Conservation (phyloP, 108 stramenopile species). For the Aurantiochytrium sp. region DNA sequence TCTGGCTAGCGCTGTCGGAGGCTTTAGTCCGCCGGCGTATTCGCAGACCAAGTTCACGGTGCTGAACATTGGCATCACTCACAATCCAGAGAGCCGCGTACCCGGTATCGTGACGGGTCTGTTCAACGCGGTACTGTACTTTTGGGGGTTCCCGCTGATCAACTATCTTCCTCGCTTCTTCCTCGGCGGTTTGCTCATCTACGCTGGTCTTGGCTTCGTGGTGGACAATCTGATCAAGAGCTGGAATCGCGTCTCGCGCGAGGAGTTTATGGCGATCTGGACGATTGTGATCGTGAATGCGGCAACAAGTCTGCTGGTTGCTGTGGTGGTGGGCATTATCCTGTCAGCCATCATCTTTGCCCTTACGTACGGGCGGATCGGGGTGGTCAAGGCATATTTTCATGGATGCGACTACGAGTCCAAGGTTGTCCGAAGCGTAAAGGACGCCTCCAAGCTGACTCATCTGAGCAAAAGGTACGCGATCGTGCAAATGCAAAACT, state of each 20-base stretch:
- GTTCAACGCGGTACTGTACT: background rate
- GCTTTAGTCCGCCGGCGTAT: background rate
- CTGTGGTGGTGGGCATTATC: background rate
- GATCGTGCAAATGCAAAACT: background rate
- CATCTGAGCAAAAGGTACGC: background rate
- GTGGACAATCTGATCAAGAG: background rate
- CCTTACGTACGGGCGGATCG: background rate
- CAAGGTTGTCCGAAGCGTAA: background rate
- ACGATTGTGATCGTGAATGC: background rate
- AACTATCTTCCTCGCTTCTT: background rate
- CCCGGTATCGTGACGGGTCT: background rate
- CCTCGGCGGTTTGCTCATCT: background rate
- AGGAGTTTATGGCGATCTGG: background rate
- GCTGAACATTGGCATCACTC: background rate
- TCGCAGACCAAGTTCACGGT: conserved; percentile 11
- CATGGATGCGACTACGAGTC: background rate
- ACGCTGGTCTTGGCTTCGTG: background rate
- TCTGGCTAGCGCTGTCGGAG: background rate
- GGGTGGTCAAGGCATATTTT: background rate
- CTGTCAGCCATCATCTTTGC: background rate
- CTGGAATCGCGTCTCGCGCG: background rate
- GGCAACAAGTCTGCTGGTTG: background rate
- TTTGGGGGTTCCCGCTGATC: conserved; percentile 2
- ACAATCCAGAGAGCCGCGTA: background rate
- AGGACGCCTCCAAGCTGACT: background rate